Base-by-base conservation (phyloP, 2,329 filamentous ascomycete genomes). In the Aspergillus tubingensis region DNA sequence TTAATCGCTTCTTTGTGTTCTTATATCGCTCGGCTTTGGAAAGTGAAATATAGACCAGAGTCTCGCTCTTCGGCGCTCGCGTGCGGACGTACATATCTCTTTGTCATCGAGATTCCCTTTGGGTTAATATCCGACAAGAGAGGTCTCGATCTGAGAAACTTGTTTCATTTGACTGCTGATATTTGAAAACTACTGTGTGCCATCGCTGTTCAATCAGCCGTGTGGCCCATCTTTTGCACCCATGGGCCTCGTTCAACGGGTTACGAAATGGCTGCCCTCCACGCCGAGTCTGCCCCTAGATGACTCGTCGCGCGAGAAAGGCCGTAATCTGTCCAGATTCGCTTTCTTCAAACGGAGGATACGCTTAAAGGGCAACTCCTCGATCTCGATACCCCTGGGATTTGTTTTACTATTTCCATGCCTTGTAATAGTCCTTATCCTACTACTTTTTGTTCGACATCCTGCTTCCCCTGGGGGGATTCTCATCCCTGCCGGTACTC, bases 321-420 rank as follows among this genome's bases (percentile, higher is more conserved):
- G 75, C 61, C 68, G 69, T 64, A 68, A 67, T 57, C 67, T 72
- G 55, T 80, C 85, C 17, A 81, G 82, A 70, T 82, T 96, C 71
- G 89, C 90, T 63, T 96, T 97, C 77, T 91, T 98, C 76, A 85
- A 88, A 69, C 86, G 91, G 73, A 91, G 94, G 54, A 86, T 99
- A 82, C 88, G 93, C 69, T 81, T 99, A 80, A 90, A 88, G 79
- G 91, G 92, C 71, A 96, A 96, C 78, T 97, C 93, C 58, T 91
- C 89, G 72, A 87, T 97, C 76, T 96, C 94, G 54, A 89, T 98
- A 74, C 95, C 95, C 25, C 82, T 99, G 55, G 94, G 94, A 68
- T 88, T 97, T 73, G 92, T 98, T 69, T 85, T 99, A 67, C 82
- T 98, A 68, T 98, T 98, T 75, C 95, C 95, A 66, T 87, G 90